Evolutionary conservation across 768 basidiomycete species (phyloP).

Genomic region (Termitomyces sp.): DNA sequence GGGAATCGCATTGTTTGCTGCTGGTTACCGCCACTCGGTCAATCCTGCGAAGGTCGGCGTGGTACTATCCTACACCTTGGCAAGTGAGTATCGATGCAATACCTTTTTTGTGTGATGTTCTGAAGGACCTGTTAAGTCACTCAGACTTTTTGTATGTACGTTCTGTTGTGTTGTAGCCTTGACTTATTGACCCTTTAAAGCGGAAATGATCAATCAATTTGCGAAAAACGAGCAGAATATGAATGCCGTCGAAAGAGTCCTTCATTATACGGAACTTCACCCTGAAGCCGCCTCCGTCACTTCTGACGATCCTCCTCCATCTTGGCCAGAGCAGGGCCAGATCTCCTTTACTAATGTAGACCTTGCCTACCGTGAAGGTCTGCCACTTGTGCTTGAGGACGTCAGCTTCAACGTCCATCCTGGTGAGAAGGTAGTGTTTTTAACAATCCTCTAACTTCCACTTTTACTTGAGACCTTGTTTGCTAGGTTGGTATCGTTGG

Average conservation of each 20-base stretch:
- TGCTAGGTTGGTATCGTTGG: slow-evolving; percentile 42
- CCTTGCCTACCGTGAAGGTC: slow-evolving; percentile 54
- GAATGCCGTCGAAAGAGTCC: slow-evolving; percentile 66
- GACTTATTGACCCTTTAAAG: slow-evolving; percentile 20
- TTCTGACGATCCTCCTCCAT: slow-evolving; percentile 38
- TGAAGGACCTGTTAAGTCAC: slow-evolving; percentile 31
- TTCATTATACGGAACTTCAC: slow-evolving; percentile 62
- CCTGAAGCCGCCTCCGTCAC: slow-evolving; percentile 44
- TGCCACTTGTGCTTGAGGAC: slow-evolving; percentile 61
- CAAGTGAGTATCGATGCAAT: slow-evolving; percentile 31
- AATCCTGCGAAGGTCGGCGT: slow-evolving; percentile 61
- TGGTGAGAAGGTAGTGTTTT: slow-evolving; percentile 58
- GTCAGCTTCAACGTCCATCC: slow-evolving; percentile 50
- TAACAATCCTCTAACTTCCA: not conserved
- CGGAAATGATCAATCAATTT: slow-evolving; percentile 50
- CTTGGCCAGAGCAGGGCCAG: slow-evolving; percentile 48
- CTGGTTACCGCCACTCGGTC: slow-evolving; percentile 49
- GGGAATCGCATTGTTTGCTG: slow-evolving; percentile 66
- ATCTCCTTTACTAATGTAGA: slow-evolving; percentile 54
- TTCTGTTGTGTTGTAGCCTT: not conserved
- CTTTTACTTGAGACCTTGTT: not conserved
- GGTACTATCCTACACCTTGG: slow-evolving; percentile 50
- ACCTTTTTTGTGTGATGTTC: not conserved
- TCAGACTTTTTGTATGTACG: slow-evolving; percentile 45
- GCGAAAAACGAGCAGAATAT: slow-evolving; percentile 66